Evolutionary conservation across 441 rosid genomes (phyloP).

Genomic region (Aleurites moluccanus): DNA sequence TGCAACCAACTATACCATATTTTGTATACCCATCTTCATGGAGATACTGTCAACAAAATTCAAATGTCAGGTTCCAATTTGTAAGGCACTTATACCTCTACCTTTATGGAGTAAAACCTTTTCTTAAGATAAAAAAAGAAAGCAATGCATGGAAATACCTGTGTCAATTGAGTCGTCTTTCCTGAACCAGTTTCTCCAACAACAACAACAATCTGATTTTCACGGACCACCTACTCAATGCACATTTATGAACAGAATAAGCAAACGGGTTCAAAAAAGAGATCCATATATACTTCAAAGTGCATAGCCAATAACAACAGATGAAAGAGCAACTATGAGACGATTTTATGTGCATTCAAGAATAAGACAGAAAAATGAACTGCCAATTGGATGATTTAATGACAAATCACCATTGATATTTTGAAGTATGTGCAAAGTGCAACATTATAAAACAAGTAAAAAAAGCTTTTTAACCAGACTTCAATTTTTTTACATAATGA

Average conservation of each 20-base stretch:
- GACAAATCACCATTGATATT: background rate
- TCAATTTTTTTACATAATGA: background rate
- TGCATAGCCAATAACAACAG: background rate
- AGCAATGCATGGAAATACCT: slow-evolving; percentile 40
- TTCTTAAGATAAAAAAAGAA: background rate
- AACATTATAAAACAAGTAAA: background rate
- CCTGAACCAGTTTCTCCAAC: slow-evolving; percentile 99
- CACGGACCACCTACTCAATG: slow-evolving; percentile 81
- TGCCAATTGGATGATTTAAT: background rate
- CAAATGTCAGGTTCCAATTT: slow-evolving; percentile 15
- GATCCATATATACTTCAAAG: background rate
- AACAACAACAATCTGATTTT: slow-evolving; percentile 86
- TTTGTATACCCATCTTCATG: slow-evolving; percentile 88
- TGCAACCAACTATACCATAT: slow-evolving; percentile 80
- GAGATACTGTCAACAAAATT: slow-evolving; percentile 61
- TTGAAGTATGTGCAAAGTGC: background rate
- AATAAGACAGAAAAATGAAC: background rate
- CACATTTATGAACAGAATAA: slow-evolving; percentile 21
- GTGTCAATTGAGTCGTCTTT: slow-evolving; percentile 95
- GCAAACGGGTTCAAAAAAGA: slow-evolving; percentile 1
- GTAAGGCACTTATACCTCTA: background rate
- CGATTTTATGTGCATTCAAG: background rate
- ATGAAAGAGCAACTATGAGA: background rate
- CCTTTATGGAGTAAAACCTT: background rate
- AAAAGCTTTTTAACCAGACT: background rate